A percentile compares a stretch with the other conserved stretches of the same genome.
phyloP scores from a whole-genome alignment of 2,329 filamentous ascomycete species.

The Colletotrichum lupini region DNA sequence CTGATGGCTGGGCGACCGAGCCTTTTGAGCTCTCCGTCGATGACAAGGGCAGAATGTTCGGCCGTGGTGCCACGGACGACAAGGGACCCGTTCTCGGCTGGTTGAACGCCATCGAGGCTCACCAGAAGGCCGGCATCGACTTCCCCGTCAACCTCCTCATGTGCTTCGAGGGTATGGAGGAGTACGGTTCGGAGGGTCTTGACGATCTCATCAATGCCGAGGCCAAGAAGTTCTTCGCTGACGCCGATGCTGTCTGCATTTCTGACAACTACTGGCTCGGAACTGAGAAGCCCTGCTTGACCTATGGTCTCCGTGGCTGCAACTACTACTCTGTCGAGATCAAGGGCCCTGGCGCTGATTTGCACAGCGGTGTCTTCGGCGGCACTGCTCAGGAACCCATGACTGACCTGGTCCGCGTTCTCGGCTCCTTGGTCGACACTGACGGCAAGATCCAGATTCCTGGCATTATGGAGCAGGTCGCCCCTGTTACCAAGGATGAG shows the following conservation, averaged over 20 bases:
- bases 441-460: slow-evolving; percentile 93
- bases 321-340: slow-evolving; percentile 97
- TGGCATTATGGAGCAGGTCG: slow-evolving; percentile 94
- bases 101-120: slow-evolving; percentile 97
- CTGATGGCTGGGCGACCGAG: slow-evolving; percentile 95
- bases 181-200: slow-evolving; percentile 95
- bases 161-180: slow-evolving; percentile 99
- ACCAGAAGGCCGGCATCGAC: slow-evolving; percentile 93
- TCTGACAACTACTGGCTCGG: slow-evolving; percentile 99
- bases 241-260: slow-evolving; percentile 96
- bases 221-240: slow-evolving; percentile 93
- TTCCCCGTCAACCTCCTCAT: slow-evolving; percentile 98
- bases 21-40: slow-evolving; percentile 91
- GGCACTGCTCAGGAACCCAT: slow-evolving; percentile 98
- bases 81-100: slow-evolving; percentile 98
- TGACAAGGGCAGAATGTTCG: slow-evolving; percentile 94
- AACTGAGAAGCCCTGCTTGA: slow-evolving; percentile 97
- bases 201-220: slow-evolving; percentile 94
- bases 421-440: slow-evolving; percentile 87
- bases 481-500: slow-evolving; percentile 87
- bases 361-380: slow-evolving; percentile 97
- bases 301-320: slow-evolving; percentile 95
- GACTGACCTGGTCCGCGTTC: slow-evolving; percentile 89
- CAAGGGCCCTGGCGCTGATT: slow-evolving; percentile 89
- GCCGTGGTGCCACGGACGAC: slow-evolving; percentile 94